Evolutionary conservation across 306 rosid genomes (phyloP).

Genomic region (Echinosophora koreensis): DNA sequence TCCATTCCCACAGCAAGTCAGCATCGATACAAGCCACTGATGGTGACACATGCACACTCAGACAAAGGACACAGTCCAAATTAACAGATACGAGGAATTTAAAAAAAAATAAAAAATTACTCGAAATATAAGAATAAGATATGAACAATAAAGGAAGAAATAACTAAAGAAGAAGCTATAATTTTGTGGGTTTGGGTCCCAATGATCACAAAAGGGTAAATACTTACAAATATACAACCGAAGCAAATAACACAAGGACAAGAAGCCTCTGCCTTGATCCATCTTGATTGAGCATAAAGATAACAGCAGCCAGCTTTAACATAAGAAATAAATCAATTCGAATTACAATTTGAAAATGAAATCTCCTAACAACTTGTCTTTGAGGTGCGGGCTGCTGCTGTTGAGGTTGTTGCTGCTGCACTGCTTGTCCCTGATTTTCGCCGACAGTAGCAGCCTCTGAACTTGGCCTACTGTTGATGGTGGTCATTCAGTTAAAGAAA

Average conservation of each 20-base stretch:
- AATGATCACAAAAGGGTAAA: constrained; percentile 11
- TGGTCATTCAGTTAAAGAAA: constrained; percentile 18
- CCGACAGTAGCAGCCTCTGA: constrained; percentile 51
- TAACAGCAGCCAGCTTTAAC: constrained; percentile 76
- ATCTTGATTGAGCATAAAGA: constrained; percentile 78
- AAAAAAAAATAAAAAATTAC: neutral
- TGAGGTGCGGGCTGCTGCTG: constrained; percentile 71
- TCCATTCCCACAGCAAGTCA: constrained; percentile 1
- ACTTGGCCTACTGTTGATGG: constrained; percentile 54
- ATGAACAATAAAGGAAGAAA: neutral
- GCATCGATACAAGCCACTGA: neutral
- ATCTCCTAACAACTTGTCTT: constrained; percentile 72
- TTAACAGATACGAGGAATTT: neutral
- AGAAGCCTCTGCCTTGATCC: constrained; percentile 79
- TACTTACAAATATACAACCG: constrained; percentile 74
- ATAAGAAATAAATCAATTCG: constrained; percentile 76
- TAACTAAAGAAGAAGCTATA: neutral
- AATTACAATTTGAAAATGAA: constrained; percentile 77
- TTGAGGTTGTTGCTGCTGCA: constrained; percentile 63
- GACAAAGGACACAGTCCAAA: neutral
- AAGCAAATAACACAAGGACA: constrained; percentile 69
- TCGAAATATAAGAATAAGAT: neutral
- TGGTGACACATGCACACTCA: neutral
- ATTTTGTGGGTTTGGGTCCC: neutral
- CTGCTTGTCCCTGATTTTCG: constrained; percentile 66